Percentiles rank a stretch among this genome's conserved stretches.
Evolutionary conservation across 106 monocot species (phyloP).

Genomic region (Dendrobium officinale): DNA sequence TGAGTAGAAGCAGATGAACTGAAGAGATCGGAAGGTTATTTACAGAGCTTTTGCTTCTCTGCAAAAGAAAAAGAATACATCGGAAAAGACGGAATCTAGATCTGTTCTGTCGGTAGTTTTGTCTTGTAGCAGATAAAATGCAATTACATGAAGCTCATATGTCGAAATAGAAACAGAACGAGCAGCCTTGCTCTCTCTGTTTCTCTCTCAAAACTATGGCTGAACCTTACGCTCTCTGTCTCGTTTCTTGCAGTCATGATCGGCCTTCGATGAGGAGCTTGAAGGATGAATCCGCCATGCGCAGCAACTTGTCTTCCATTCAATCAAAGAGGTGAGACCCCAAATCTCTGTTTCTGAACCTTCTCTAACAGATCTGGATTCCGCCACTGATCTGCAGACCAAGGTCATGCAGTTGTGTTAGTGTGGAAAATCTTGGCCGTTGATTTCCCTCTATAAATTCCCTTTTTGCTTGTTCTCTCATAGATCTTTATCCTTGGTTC

Average conservation of each 20-base stretch:
- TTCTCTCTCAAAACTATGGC: too few relatives aligned
- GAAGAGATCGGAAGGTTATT: too few relatives aligned
- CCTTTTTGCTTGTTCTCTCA: neutral
- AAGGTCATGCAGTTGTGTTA: neutral
- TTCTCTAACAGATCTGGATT: neutral
- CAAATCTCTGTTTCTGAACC: constrained; percentile 1
- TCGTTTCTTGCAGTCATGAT: neutral
- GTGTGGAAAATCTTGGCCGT: neutral
- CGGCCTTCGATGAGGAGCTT: neutral
- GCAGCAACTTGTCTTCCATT: neutral
- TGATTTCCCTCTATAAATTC: neutral
- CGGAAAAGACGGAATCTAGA: neutral
- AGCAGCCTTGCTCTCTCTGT: too few relatives aligned
- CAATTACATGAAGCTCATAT: neutral
- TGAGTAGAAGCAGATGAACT: too few relatives aligned
- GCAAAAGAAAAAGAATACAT: neutral
- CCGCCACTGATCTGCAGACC: neutral
- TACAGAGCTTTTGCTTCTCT: too few relatives aligned
- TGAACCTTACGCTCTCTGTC: neutral
- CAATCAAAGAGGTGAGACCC: neutral
- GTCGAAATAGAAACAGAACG: too few relatives aligned
- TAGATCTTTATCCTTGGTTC: neutral
- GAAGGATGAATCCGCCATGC: neutral
- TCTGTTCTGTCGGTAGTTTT: neutral
- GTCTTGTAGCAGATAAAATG: neutral